Conservation (phyloP, 1,139 yeast species). For the Candida sp. region DNA sequence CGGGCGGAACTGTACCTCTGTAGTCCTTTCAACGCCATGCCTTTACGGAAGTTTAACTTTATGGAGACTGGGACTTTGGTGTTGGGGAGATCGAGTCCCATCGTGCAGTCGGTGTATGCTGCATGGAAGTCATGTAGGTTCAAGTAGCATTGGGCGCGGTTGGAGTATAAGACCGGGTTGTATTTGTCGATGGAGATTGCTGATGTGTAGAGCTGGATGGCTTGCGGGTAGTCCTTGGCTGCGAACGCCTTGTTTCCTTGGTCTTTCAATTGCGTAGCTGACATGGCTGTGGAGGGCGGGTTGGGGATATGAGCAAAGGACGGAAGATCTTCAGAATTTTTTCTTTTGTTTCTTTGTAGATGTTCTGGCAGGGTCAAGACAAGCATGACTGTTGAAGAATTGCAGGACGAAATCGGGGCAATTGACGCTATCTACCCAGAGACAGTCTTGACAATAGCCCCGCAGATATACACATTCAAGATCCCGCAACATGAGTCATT, state of each 20-base stretch:
- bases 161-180: slow-evolving; percentile 73
- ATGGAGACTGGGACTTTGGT: slow-evolving; percentile 36
- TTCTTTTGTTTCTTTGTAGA: neutral
- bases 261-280: slow-evolving; percentile 37
- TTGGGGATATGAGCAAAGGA: neutral
- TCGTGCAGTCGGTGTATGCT: slow-evolving; percentile 65
- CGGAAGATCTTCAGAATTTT: neutral
- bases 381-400: slow-evolving; percentile 54
- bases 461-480: slow-evolving; percentile 50
- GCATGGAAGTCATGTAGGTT: slow-evolving; percentile 57
- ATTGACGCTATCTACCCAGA: slow-evolving; percentile 91
- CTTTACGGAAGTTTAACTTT: slow-evolving; percentile 65
- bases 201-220: slow-evolving; percentile 65
- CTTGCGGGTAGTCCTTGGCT: slow-evolving; percentile 53
- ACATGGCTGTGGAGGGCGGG: slow-evolving; percentile 1
- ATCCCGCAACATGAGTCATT: slow-evolving; percentile 70
- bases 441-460: slow-evolving; percentile 32
- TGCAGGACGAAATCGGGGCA: slow-evolving; percentile 80
- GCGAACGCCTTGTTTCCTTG: slow-evolving; percentile 75
- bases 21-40: slow-evolving; percentile 46
- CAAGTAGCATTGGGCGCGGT: slow-evolving; percentile 76
- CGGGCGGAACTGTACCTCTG: slow-evolving; percentile 35
- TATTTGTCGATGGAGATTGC: slow-evolving; percentile 62
- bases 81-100: slow-evolving; percentile 47
- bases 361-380: neutral